A percentile compares a stretch with the other conserved stretches of the same genome.
Conservation (phyloP, 495 filamentous ascomycete species). For the Chaetomium cochliodes region DNA sequence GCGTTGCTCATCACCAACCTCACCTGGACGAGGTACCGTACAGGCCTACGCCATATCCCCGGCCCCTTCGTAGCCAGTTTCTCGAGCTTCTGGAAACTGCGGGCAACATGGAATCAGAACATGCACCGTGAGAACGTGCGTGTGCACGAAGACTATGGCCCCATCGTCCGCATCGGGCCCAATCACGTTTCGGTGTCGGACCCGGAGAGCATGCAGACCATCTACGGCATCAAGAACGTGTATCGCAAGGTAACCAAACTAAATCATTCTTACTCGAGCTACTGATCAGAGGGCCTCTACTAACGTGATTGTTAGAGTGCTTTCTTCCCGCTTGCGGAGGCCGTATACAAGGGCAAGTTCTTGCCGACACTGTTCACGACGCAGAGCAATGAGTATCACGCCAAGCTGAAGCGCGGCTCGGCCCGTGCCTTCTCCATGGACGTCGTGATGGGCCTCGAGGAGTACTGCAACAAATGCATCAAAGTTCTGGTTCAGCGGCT, state of each 20-base stretch:
- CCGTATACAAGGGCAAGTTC: slow-evolving; percentile 1
- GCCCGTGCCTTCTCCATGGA: slow-evolving; percentile 1
- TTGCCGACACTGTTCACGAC: background rate
- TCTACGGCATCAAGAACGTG: slow-evolving; percentile 7
- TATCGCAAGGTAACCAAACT: slow-evolving; percentile 3
- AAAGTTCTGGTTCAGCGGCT: slow-evolving; percentile 17
- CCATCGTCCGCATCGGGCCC: slow-evolving; percentile 52
- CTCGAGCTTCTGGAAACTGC: background rate
- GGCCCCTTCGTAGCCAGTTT: background rate
- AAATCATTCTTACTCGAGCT: too few species aligned
- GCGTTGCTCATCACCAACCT: slow-evolving; percentile 1
- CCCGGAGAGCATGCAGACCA: slow-evolving; percentile 7
- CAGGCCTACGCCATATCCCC: background rate
- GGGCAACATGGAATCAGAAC: slow-evolving; percentile 6
- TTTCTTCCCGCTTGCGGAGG: background rate
- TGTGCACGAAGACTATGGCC: slow-evolving; percentile 47
- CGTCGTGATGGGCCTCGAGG: background rate
- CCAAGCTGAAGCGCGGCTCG: background rate
- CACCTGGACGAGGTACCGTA: background rate
- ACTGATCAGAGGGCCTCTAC: too few species aligned
- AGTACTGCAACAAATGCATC: slow-evolving; percentile 14
- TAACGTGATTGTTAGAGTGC: background rate
- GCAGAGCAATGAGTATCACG: slow-evolving; percentile 6
- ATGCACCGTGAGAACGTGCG: slow-evolving; percentile 6
- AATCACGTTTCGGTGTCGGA: slow-evolving; percentile 27